Evolutionary conservation across 345 rosid genomes (phyloP).

Genomic region (Citrus cavaleriei): DNA sequence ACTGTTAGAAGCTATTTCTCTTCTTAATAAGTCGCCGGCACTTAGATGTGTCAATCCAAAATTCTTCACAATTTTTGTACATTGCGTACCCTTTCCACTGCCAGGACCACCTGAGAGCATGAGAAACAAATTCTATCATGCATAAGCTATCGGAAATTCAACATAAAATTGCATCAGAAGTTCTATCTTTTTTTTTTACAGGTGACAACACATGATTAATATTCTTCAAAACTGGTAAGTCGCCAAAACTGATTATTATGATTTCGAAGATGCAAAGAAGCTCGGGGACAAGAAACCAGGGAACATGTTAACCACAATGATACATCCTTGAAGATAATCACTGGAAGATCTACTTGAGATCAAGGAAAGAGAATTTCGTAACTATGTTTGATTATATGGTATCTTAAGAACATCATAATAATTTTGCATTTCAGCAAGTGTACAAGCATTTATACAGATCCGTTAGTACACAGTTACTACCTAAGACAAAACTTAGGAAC

Average conservation of each 20-base stretch:
- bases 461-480: conserved; percentile 26
- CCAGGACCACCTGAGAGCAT: conserved; percentile 64
- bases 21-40: conserved; percentile 72
- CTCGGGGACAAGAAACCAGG: neutral
- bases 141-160: neutral
- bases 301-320: neutral
- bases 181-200: neutral
- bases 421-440: neutral
- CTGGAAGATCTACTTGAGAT: neutral
- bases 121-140: neutral
- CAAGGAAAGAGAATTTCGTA: neutral
- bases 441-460: neutral
- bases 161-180: neutral
- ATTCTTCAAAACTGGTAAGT: neutral
- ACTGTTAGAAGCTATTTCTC: conserved; percentile 58
- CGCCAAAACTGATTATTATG: neutral
- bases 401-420: neutral
- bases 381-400: neutral
- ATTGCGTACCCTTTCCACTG: conserved; percentile 88
- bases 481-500: conserved; percentile 80
- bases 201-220: too few species aligned
- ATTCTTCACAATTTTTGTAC: conserved; percentile 60
- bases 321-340: neutral
- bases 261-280: neutral
- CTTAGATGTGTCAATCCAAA: conserved; percentile 69